These are phyloP conservation scores for Apiotrichum montevideense DNA, from an alignment of 1,284 basidiomycete species.

Conservation along the genomic window DNA sequence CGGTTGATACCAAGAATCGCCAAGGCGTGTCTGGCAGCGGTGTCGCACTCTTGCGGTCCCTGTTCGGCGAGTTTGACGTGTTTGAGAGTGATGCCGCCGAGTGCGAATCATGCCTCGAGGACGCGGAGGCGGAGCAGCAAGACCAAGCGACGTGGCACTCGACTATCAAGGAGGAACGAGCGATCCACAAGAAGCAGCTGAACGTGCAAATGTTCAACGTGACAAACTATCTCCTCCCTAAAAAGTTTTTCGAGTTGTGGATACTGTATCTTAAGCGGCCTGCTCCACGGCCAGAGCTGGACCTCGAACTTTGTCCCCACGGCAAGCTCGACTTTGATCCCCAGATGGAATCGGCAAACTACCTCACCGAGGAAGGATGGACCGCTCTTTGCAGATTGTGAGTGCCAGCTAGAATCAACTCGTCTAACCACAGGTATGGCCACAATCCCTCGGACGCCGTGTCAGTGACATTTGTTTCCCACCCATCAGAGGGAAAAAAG, in stretches of 20 bases:
- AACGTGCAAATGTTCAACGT: conserved; percentile 13
- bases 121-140: neutral
- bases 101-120: conserved; percentile 18
- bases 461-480: conserved; percentile 13
- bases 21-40: conserved; percentile 15
- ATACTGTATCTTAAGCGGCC: conserved; percentile 9
- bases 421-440: conserved; percentile 16
- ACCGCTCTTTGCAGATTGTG: conserved; percentile 19
- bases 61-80: conserved; percentile 26
- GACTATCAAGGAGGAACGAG: conserved; percentile 7
- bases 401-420: conserved; percentile 2
- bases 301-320: conserved; percentile 32
- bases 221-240: conserved; percentile 26
- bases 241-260: conserved; percentile 22
- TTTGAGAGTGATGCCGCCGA: conserved; percentile 6
- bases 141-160: neutral
- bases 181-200: neutral
- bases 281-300: conserved; percentile 9
- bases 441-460: conserved; percentile 14
- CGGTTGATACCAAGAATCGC: conserved; percentile 1
- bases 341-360: conserved; percentile 15
- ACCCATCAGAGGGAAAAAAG: conserved; percentile 1
- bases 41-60: conserved; percentile 22
- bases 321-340: conserved; percentile 35
- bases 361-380: conserved; percentile 25